Percentiles rank a stretch among this genome's conserved stretches.
Conservation (phyloP, 129 eudicot genomes). For the Escallonia rubra region DNA sequence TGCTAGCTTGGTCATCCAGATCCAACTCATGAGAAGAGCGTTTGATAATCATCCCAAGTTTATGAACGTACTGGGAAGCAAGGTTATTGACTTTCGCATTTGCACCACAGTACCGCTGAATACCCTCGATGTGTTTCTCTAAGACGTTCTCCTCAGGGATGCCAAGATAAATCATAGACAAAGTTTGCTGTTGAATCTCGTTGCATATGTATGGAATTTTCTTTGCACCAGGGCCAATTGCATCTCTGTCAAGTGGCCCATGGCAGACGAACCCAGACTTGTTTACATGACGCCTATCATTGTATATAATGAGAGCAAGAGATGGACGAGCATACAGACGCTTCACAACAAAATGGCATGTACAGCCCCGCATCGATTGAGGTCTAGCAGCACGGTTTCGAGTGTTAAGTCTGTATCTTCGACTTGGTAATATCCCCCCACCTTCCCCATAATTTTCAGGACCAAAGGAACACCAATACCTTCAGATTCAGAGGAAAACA, state of each 20-base stretch:
- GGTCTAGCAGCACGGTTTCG: constrained; percentile 99
- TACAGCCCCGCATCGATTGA: constrained; percentile 97
- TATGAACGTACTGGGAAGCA: constrained; percentile 95
- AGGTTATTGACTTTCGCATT: constrained; percentile 52
- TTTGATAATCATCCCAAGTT: constrained; percentile 87
- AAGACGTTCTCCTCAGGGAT: constrained; percentile 88
- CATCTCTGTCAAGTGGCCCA: constrained; percentile 96
- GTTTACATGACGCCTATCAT: constrained; percentile 78
- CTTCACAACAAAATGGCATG: constrained; percentile 88
- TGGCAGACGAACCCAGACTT: constrained; percentile 89
- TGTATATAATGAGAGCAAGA: constrained; percentile 71
- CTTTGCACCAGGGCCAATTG: constrained; percentile 94
- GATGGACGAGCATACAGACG: constrained; percentile 76
- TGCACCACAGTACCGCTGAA: constrained; percentile 79
- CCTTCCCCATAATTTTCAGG: constrained; percentile 98
- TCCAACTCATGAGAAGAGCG: constrained; percentile 94
- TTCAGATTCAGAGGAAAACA: constrained; percentile 14
- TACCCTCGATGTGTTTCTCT: constrained; percentile 92
- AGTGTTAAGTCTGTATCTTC: constrained; percentile 86
- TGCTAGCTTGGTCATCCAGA: constrained; percentile 92
- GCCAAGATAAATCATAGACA: constrained; percentile 98
- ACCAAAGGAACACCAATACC: constrained; percentile 99
- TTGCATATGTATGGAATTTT: constrained; percentile 76
- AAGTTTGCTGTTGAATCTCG: constrained; percentile 93
- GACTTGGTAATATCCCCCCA: constrained; percentile 81